Base-by-base conservation (phyloP, 2,329 filamentous ascomycete genomes). In the Monosporascus sp. region DNA sequence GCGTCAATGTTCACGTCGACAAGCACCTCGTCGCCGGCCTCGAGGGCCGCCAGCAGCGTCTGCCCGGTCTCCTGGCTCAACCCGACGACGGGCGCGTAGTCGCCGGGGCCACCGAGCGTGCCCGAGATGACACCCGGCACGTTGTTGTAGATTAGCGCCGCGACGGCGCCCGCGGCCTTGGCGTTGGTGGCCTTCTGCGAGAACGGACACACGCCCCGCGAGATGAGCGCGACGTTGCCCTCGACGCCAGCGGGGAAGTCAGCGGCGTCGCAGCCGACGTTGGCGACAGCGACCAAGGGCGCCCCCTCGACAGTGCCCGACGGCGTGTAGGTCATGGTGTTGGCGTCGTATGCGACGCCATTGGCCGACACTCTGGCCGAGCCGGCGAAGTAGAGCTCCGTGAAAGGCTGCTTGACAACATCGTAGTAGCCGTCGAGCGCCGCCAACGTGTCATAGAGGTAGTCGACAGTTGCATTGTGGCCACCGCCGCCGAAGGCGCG, bases 121-220 rank as follows among this genome's bases (percentile, higher is more conserved):
- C 78, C 81, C 3, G 78, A 68, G 6, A 67, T 50, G 2, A 78
- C 79, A 20, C 50, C 58, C 0, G 73, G 67, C 7, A 68, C 74
- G 55, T 84, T 84, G 70, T 85, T 82, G 66, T 82, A 84, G 55
- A 85, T 74, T 47, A 85, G 63, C 0, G 76, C 78, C 2, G 72
- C 83, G 3, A 70, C 65, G 2, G 84, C 84, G 28, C 81, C 79
- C 15, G 81, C 80, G 2, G 66, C 68, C 3, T 74, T 76, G 7
- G 83, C 82, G 17, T 78, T 67, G 15, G 73, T 71, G 31, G 78
- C 74, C 68, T 86, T 85, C 38, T 76, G 61, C 5, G 74, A 78
- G 52, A 85, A 86, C 2, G 74, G 66, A 62, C 83, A 86, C 7
- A 67, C 67, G 51, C 82, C 82, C 58, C 82, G 77, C 11, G 74